Base-by-base conservation (phyloP, 2,329 filamentous ascomycete species). In the Pseudogymnoascus sp. region DNA sequence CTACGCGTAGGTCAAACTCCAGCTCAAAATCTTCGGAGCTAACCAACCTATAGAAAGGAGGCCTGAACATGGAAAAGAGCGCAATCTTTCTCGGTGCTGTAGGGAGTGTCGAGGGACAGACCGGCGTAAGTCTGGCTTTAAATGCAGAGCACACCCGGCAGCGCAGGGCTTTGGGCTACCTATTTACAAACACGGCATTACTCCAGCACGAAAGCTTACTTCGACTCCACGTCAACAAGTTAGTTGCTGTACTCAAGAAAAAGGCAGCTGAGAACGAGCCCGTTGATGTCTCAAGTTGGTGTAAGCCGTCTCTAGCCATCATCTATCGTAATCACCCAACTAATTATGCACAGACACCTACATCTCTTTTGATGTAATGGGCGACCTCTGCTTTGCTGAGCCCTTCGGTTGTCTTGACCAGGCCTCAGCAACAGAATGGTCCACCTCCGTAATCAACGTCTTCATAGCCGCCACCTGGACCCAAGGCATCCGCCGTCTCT, bases 341-440 rank as follows among this genome's bases (percentile, higher is more conserved):
- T 57, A 33, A 57, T 33, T 33, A 33, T 4, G 11, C n/a, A 11
- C 6, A 57, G 28, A 19, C n/a, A 57, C 50, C 9, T 57, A 57
- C 36, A 17, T 36, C 3, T 26, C 62, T 1, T 63, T 63, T 15
- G 63, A 65, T 21, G 21, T 64, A 13, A 40, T 64, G 38, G 63
- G 63, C 4, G 42, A 62, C n/a, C 15, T 64, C 6, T 33, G 33
- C 7, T 64, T 63, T 11, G 63, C 60, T 1, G 63, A 64, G 23
- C 36, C 60, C 6, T 63, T 63, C 3, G 40, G 44, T 1, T 50
- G 38, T 5, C 35, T 64, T 6, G 26, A 57, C 26, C 26, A 38
- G 8, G 63, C 23, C 6, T 35, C 28, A 13, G 44, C 23, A 33
- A 53, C 35, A 19, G 38, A 40, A 33, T 64, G 63, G 63, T 28